Conservation (phyloP, 352 stramenopile genomes). For the Aphanomyces stellatus region DNA sequence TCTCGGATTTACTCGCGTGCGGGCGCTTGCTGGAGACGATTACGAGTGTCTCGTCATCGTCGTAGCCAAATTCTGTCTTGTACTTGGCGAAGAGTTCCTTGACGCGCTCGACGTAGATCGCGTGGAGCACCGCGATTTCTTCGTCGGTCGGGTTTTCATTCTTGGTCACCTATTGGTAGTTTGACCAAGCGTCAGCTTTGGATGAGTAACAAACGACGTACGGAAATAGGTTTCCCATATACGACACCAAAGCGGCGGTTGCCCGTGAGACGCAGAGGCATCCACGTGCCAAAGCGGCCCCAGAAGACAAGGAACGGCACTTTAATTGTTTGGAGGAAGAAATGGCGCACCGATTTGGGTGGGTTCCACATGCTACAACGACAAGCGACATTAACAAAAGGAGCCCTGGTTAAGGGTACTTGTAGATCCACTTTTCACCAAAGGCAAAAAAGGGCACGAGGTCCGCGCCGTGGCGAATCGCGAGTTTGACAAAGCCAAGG, state of each 20-base stretch:
- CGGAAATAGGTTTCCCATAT: conserved; percentile 58
- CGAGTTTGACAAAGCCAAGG: conserved; percentile 74
- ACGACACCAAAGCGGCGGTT: conserved; percentile 60
- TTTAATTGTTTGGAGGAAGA: conserved; percentile 57
- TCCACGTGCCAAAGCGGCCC: conserved; percentile 64
- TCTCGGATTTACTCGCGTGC: too few species aligned
- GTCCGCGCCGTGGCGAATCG: conserved; percentile 61
- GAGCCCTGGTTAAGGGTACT: conserved; percentile 23
- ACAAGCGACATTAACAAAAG: background rate
- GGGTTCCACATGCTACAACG: conserved; percentile 52
- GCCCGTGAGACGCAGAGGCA: conserved; percentile 46
- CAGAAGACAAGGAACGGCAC: conserved; percentile 72
- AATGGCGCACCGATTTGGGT: conserved; percentile 43
- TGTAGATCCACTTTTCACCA: conserved; percentile 72
- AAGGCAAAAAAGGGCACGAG: conserved; percentile 74
- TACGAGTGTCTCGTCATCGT: conserved; percentile 62
- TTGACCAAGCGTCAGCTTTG: too few species aligned
- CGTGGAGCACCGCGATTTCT: background rate
- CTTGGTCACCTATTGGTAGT: conserved; percentile 26
- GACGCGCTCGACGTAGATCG: background rate
- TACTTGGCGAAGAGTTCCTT: conserved; percentile 28
- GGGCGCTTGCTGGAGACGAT: conserved; percentile 25
- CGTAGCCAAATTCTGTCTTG: conserved; percentile 59
- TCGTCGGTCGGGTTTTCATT: background rate
- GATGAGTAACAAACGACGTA: conserved; percentile 24